Evolutionary conservation across 2,329 filamentous ascomycete genomes (phyloP), one percentile per base, ranked within the genome.

Genomic region (Xylogone sp.): DNA sequence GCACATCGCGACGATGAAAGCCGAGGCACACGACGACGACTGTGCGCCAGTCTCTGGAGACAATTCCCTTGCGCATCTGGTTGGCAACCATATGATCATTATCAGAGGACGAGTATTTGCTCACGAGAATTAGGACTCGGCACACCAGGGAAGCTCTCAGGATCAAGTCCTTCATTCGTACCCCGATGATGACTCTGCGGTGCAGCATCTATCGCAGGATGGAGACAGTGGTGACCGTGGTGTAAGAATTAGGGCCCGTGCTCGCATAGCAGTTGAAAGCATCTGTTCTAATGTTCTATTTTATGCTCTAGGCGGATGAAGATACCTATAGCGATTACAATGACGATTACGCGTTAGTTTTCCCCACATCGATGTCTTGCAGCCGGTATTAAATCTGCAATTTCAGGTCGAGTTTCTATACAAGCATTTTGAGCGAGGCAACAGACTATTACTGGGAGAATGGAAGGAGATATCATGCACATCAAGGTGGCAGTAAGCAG

Each of bases 401-500:
- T 16, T 39, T 39, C 31, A 46, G 45, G 45, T 21, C 21, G 21
- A 46, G 45, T 21, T 46, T 46, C n/a, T 46, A 46, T 31, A 46
- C 20, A 12, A 46, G 45, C 19, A 21, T 46, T 29, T 20, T 44
- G 10, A 49, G 44, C 39, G n/a, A 34, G 10, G 46, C 46, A 20
- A 52, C 50, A 27, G 48, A 52, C 24, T 52, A 52, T 24, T 46
- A 49, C 6, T 52, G 48, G 46, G 75, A 77, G 52, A 75, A 77
- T 50, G 74, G 75, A 2, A 66, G 75, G 2, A 68, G 73, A 4
- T 78, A 77, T 51, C 75, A 78, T 46, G 65, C 66, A 5, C 70
- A 62, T 55, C 68, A 72, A 39, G 69, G 74, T 39, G 75, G 73
- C 13, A 54, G 58, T 60, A 48, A 50, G 58, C 45, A 5, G 10